Evolutionary conservation across 2,329 filamentous ascomycete genomes (phyloP).

Genomic region (Westerdykella ornata): DNA sequence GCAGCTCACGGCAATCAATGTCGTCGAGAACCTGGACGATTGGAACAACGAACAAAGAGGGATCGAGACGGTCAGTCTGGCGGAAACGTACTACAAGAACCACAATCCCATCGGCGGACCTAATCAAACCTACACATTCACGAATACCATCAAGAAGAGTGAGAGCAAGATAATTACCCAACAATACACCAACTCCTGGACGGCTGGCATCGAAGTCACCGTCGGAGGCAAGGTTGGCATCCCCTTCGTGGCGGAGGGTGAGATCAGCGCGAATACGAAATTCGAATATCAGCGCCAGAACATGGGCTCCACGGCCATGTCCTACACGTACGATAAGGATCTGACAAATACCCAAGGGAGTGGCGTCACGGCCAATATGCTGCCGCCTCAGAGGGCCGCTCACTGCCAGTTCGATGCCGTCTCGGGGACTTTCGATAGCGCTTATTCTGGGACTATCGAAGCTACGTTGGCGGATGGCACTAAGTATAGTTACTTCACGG

Average conservation of each 20-base stretch:
- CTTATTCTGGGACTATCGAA: not conserved
- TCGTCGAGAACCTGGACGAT: not conserved
- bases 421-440: not conserved
- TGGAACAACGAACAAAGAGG: conserved; percentile 2
- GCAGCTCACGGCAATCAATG: not conserved
- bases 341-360: no score
- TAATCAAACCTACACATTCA: conserved; percentile 1
- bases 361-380: not conserved
- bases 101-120: not conserved
- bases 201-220: not conserved
- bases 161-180: not conserved
- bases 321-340: no score
- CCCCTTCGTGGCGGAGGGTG: not conserved
- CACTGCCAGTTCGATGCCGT: conserved; percentile 1
- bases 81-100: conserved; percentile 1
- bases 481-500: not conserved
- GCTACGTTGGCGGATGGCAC: conserved; percentile 1
- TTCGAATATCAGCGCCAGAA: not conserved
- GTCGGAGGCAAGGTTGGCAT: conserved; percentile 1
- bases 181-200: conserved; percentile 1
- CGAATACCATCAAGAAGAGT: not conserved
- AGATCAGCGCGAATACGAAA: not conserved
- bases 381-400: not conserved
- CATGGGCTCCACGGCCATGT: no score
- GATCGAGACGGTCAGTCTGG: conserved; percentile 1